Base-by-base conservation (phyloP, 2,329 filamentous ascomycete genomes). In the Pleurostoma richardsiae region DNA sequence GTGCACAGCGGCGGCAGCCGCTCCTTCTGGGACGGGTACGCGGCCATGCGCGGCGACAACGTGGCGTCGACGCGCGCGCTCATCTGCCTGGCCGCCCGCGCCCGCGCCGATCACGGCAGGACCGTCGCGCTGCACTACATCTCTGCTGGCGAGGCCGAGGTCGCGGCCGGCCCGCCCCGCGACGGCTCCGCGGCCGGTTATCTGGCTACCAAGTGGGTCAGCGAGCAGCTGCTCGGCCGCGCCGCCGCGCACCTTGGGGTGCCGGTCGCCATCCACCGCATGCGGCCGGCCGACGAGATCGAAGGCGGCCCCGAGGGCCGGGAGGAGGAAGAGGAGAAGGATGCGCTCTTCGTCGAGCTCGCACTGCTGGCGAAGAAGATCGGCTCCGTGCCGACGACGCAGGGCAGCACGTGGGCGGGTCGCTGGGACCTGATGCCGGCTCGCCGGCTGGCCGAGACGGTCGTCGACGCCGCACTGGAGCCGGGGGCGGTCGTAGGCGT, bases 1-100 rank as follows among this genome's bases (percentile, higher is more conserved):
- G 72, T 87, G 27, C 83, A 80, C 57, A 67, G 63, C 44, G 77
- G 70, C 6, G 72, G 73, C n/a, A 63, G 68, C 26, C 58, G 60
- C 10, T 66, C 57, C 5, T 70, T 59, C 55, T 48, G 59, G 51
- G 64, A 73, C 29, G 54, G 56, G 2, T 75, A 72, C 52, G 30
- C 54, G 6, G 55, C 59, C 0, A 56, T 74, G 0, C 55, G 59
- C 2, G 40, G 43, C 1, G 46, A 56, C 29, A 74, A 75, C 48
- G 51, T 72, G 3, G 11, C 49, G 0, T 56, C 69, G 0, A 70
- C 66, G 1, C 57, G 58, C 39, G 56, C 63, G 42, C 57, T 73
- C 4, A 55, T 60, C 3, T 49, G 52, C 3, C 49, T 74, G 4
- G 59, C 57, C 3, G 6, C 51, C 0, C 43, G 46, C 0, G 19